Base-by-base conservation (phyloP, 371 early-diverging fungal species). In the Rhizomucor pusillus region DNA sequence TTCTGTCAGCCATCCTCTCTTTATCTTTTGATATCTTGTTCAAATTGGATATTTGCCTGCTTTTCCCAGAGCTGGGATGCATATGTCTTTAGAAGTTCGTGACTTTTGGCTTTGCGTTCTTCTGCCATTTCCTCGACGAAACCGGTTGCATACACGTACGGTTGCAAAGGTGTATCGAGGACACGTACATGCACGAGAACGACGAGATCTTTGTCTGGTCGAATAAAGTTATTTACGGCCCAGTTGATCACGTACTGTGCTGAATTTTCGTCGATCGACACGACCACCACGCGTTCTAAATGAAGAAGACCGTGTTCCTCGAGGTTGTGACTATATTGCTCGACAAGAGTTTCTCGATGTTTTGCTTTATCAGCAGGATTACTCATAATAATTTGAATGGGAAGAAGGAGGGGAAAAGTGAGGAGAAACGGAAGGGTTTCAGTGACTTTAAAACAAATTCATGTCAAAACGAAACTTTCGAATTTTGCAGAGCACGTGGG, bases 171-270 rank as follows among this genome's bases (percentile, higher is more conserved):
- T n/a, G 67, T 56, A 50, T 72, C 75, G 1, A 73, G 46, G 23
- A 59, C 52, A 20, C 75, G 71, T 2, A 70, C 69, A 62, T 74
- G 68, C 18, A 72, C 60, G 13, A 78, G 50, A 1, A 73, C 53
- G 20, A 71, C 77, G 33, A 76, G 24, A 50, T 79, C 80, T 18
- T 53, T 61, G 7, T 65, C 50, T 10, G 75, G 67, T 14, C 35
- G 51, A 33, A 79, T 64, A 59, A 74, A 74, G 43, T 79, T 70
- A 5, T 69, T 59, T 4, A 72, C n/a, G n/a, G 80, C 71, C 80
- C 80, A 79, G n/a, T 76, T 52, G 22, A 70, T 63, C 6, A 71
- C 69, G 22, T 54, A 64, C 12, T 71, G 63, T 14, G 69, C 69
- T 25, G 74, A 73, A 1, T 57, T 60, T 43, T 64, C 60, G 33